Evolutionary conservation across 495 filamentous ascomycete species (phyloP), one percentile per base, ranked within the genome.

Genomic region (Bathelium albidoporum): DNA sequence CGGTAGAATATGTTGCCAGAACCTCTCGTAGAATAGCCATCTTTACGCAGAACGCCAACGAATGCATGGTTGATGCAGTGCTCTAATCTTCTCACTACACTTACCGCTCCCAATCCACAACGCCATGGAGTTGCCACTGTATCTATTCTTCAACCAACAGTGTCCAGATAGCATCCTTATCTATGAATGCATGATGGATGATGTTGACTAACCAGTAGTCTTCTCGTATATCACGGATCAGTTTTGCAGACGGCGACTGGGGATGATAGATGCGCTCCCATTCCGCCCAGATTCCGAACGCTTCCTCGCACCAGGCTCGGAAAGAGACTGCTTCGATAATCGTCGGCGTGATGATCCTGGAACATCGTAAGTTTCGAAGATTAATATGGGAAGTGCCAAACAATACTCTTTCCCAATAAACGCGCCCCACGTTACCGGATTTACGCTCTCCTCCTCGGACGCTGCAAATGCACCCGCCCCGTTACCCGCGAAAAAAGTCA

Each of bases 241-340:
- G 79, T 66, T 82, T 82, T 68, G 85, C 83, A 59, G 85, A 89
- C n/a, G 78, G 69, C 0, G 85, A 86, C 22, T 82, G 80, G 58
- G 82, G 78, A 2, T 82, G 82, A 70, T 94, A 96, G 24, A 97
- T 87, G 65, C 87, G 81, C 36, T 86, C 87, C 94, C 94, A 98
- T 75, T 97, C 94, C 34, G 80, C 80, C 89, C 93, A 98, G 70
- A 97, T 95, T 18, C 85, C 87, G 79, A 91, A 98, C 1, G 94
- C 94, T 79, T 98, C 94, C 70, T 97, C 95, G 63, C 84, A 83
- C 94, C 94, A 98, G 29, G 92, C 90, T 53, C 86, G 81, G 82
- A 98, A 98, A 71, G 89, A 93, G 61, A 95, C 90, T 66, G 94
- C 87, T 73, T 98, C 94, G 66, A 98, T 96, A 72, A 98, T 98